These are phyloP conservation scores for Colletotrichum noveboracense DNA, from an alignment of 2,329 filamentous ascomycete species.

Conservation along the genomic window DNA sequence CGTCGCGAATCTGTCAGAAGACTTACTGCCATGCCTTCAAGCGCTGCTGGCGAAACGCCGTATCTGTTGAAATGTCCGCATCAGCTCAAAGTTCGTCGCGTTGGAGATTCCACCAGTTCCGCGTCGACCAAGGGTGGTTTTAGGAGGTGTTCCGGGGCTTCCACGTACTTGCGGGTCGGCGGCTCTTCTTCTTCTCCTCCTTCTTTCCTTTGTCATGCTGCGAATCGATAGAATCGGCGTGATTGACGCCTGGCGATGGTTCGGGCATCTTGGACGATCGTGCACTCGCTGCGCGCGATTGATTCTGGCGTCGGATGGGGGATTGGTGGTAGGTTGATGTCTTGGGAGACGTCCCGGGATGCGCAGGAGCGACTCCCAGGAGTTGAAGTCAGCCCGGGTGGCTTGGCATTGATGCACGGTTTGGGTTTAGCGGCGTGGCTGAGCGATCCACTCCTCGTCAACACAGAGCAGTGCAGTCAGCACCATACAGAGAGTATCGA, in stretches of 20 bases:
- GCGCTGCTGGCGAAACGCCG: constrained; percentile 94
- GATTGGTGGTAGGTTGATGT: not conserved
- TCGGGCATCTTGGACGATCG: constrained; percentile 49
- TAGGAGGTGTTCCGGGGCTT: constrained; percentile 29
- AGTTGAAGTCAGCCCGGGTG: constrained; percentile 19
- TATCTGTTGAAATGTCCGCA: constrained; percentile 63
- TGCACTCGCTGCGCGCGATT: constrained; percentile 17
- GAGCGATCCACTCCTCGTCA: constrained; percentile 7
- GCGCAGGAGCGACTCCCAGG: not conserved
- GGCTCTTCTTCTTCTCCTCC: constrained; percentile 85
- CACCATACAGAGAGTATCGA: not conserved
- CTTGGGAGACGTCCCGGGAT: not conserved
- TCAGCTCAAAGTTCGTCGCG: not conserved
- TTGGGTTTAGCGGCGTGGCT: constrained; percentile 18
- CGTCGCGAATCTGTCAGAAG: constrained; percentile 28
- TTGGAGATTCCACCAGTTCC: constrained; percentile 1
- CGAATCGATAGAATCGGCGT: constrained; percentile 59
- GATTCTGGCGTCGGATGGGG: not conserved
- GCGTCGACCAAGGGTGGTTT: not conserved
- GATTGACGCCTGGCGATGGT: constrained; percentile 47
- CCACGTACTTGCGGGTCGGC: constrained; percentile 83
- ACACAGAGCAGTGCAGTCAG: not conserved
- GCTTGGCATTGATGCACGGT: constrained; percentile 7
- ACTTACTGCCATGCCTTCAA: constrained; percentile 98
- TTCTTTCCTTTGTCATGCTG: constrained; percentile 57